Evolutionary conservation across 1,284 basidiomycete species (phyloP).

Genomic region (Mycosarcoma maydis): DNA sequence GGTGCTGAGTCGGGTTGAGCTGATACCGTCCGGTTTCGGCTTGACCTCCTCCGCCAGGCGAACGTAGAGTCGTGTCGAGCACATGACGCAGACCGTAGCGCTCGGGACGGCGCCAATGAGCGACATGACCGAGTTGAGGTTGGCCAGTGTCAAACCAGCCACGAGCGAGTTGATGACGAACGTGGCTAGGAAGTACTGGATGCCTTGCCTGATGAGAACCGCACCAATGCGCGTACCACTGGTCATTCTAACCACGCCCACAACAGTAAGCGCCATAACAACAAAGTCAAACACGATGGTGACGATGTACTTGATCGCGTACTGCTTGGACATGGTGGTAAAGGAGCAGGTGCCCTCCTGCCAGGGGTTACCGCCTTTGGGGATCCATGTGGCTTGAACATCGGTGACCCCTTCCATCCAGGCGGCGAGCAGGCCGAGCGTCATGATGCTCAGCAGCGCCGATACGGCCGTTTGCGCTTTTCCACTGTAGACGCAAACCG

Average conservation of each 20-base stretch:
- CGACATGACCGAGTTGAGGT: slow-evolving; percentile 54
- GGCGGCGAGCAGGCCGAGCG: slow-evolving; percentile 35
- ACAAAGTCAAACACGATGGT: slow-evolving; percentile 45
- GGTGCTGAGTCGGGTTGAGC: slow-evolving; percentile 15
- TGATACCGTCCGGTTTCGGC: slow-evolving; percentile 30
- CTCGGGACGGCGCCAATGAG: slow-evolving; percentile 47
- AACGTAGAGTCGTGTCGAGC: slow-evolving; percentile 51
- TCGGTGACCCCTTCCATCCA: slow-evolving; percentile 54
- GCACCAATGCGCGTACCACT: slow-evolving; percentile 44
- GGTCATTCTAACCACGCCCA: slow-evolving; percentile 52
- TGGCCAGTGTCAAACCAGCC: slow-evolving; percentile 40
- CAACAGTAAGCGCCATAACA: slow-evolving; percentile 46
- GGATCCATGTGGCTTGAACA: slow-evolving; percentile 28
- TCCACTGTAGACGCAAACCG: slow-evolving; percentile 43
- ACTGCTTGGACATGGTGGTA: slow-evolving; percentile 21
- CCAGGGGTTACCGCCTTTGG: slow-evolving; percentile 33
- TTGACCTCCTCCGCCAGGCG: slow-evolving; percentile 45
- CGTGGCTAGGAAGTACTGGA: slow-evolving; percentile 53
- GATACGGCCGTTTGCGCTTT: slow-evolving; percentile 21
- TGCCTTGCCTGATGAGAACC: slow-evolving; percentile 49
- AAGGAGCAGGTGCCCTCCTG: slow-evolving; percentile 41
- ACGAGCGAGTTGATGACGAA: slow-evolving; percentile 47
- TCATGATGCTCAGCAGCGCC: slow-evolving; percentile 30
- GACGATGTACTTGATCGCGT: slow-evolving; percentile 45
- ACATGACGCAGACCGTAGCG: slow-evolving; percentile 45